Evolutionary conservation across 148 eudicot species (phyloP).

Genomic region (Oxyria digyna): DNA sequence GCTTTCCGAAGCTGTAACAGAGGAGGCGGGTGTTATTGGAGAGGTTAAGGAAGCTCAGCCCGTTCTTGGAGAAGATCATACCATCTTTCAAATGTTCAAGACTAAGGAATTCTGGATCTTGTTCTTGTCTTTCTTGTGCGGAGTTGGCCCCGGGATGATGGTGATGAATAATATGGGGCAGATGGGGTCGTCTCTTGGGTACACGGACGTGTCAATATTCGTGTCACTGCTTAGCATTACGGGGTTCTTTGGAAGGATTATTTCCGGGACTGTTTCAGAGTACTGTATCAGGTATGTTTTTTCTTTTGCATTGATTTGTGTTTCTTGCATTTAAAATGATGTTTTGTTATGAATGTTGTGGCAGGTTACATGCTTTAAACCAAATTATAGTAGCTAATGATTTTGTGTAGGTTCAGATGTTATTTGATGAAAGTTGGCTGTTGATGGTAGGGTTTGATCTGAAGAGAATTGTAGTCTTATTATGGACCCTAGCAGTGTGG

Average conservation of each 20-base stretch:
- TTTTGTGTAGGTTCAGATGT: not conserved
- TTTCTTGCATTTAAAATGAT: not conserved
- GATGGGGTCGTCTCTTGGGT: conserved; percentile 88
- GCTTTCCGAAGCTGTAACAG: conserved; percentile 6
- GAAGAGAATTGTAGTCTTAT: no score
- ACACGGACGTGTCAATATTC: conserved; percentile 70
- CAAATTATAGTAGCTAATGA: not conserved
- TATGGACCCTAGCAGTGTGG: not conserved
- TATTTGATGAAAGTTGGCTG: not conserved
- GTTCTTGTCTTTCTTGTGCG: conserved; percentile 75
- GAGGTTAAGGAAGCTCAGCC: conserved; percentile 26
- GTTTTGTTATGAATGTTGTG: not conserved
- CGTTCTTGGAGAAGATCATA: conserved; percentile 82
- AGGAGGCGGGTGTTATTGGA: conserved; percentile 12
- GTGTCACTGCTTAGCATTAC: conserved; percentile 79
- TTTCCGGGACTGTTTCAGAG: conserved; percentile 76
- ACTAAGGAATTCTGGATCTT: conserved; percentile 83
- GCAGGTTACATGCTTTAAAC: not conserved
- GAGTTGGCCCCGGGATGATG: conserved; percentile 85
- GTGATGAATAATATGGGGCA: conserved; percentile 96
- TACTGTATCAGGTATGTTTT: conserved; percentile 73
- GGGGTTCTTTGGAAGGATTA: conserved; percentile 87
- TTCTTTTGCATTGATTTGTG: not conserved
- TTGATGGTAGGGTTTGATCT: no score
- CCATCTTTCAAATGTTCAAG: conserved; percentile 50